Percentiles rank a stretch among this genome's conserved stretches.
phyloP scores from a whole-genome alignment of 345 rosid genomes.

The Eucalyptus cloeziana region DNA sequence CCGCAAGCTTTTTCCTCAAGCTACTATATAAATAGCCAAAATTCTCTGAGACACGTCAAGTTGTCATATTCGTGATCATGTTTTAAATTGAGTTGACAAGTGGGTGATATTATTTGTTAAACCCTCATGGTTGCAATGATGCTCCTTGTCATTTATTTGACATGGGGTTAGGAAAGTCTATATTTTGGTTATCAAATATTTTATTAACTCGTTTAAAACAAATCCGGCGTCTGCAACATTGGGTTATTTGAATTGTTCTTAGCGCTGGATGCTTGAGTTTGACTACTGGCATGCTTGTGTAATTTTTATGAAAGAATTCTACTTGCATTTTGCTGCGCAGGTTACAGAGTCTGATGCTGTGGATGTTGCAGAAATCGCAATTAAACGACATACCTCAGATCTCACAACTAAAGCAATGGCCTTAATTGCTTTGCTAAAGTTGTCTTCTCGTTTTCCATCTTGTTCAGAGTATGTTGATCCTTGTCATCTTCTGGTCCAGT shows the following conservation, averaged over 20 bases:
- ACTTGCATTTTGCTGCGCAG: slow-evolving; percentile 31
- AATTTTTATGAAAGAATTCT: not conserved
- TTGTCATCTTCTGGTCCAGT: not conserved
- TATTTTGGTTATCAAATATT: not conserved
- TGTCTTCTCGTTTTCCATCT: slow-evolving; percentile 96
- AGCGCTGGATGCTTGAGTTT: not conserved
- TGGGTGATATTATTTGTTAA: not conserved
- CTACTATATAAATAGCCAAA: not conserved
- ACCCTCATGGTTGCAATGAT: not conserved
- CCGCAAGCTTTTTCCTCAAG: not conserved
- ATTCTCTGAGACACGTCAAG: not conserved
- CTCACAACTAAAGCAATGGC: slow-evolving; percentile 89
- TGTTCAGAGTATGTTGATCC: slow-evolving; percentile 63
- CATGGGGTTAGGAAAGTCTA: not conserved
- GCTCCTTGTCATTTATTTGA: not conserved
- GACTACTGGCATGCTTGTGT: not conserved
- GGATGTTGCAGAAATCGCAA: slow-evolving; percentile 64
- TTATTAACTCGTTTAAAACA: not conserved
- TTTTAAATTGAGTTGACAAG: not conserved
- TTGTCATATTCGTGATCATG: not conserved
- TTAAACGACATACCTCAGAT: slow-evolving; percentile 61
- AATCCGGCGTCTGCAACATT: not conserved
- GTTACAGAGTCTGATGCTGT: slow-evolving; percentile 89
- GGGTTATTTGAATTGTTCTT: not conserved
- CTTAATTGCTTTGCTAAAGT: slow-evolving; percentile 74